Evolutionary conservation across 1,284 basidiomycete genomes (phyloP).

Genomic region (Agaricales sp.): DNA sequence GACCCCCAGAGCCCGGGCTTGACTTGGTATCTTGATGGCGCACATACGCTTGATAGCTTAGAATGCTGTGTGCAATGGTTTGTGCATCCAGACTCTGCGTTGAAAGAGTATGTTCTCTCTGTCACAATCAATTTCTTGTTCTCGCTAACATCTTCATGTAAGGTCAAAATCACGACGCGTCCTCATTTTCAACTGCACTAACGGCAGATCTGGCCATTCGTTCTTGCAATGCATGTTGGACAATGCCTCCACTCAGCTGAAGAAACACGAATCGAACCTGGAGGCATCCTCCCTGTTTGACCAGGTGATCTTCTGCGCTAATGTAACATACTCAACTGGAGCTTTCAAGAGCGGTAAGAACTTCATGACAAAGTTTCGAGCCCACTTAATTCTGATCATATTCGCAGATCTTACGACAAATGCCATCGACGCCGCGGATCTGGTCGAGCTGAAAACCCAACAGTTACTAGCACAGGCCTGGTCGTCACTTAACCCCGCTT

Average conservation of each 20-base stretch:
- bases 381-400: conserved; percentile 1
- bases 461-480: conserved; percentile 70
- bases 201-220: conserved; percentile 69
- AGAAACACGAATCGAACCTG: conserved; percentile 26
- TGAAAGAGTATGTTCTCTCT: conserved; percentile 20
- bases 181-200: conserved; percentile 95
- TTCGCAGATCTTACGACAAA: conserved; percentile 62
- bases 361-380: conserved; percentile 1
- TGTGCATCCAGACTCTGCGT: conserved; percentile 39
- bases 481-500: conserved; percentile 52
- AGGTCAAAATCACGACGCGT: conserved; percentile 33
- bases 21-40: conserved; percentile 92
- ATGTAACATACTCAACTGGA: conserved; percentile 88
- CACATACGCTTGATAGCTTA: conserved; percentile 90
- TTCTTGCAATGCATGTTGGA: conserved; percentile 61
- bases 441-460: conserved; percentile 66
- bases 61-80: conserved; percentile 87
- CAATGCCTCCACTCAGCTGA: conserved; percentile 35
- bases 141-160: conserved; percentile 9
- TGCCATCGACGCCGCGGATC: conserved; percentile 53
- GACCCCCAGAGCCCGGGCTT: conserved; percentile 41
- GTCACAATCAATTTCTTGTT: conserved; percentile 8
- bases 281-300: conserved; percentile 54
- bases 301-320: conserved; percentile 89
- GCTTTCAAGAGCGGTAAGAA: conserved; percentile 77